Conservation (phyloP, 1,284 basidiomycete genomes). For the Hemileia vastatrix region DNA sequence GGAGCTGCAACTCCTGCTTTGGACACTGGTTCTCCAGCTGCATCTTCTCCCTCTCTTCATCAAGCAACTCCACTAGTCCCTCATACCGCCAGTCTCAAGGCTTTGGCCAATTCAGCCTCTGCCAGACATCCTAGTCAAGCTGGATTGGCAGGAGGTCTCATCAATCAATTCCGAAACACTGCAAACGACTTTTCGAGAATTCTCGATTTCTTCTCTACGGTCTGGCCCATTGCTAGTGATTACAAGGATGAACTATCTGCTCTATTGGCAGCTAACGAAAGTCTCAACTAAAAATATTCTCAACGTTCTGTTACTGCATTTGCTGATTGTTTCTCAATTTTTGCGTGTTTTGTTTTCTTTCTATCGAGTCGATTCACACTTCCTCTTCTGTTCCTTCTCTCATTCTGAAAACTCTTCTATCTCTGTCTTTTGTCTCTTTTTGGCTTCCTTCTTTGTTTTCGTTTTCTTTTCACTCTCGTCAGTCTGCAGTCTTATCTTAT, state of each 20-base stretch:
- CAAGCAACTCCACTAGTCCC: too few species aligned
- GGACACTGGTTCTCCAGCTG: background rate
- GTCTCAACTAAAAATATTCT: background rate
- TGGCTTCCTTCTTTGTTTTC: too few species aligned
- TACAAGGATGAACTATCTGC: background rate
- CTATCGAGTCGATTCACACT: too few species aligned
- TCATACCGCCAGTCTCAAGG: background rate
- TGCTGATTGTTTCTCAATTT: background rate
- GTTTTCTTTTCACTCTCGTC: too few species aligned
- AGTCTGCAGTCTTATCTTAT: too few species aligned
- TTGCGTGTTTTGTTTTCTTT: too few species aligned
- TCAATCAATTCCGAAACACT: background rate
- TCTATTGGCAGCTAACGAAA: background rate
- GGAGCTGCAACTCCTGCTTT: constrained; percentile 6
- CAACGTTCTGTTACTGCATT: too few species aligned
- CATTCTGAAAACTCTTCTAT: too few species aligned
- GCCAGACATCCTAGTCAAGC: background rate
- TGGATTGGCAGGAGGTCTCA: background rate
- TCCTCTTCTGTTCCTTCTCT: too few species aligned
- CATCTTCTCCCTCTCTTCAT: background rate
- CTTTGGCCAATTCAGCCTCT: background rate
- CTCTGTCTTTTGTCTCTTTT: too few species aligned
- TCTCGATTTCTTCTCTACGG: background rate
- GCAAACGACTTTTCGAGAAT: background rate
- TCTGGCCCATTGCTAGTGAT: background rate